Percentiles rank a stretch among this genome's conserved stretches.
phyloP scores from a whole-genome alignment of 108 stramenopile genomes.

The Pseudonitzschia multistriata region DNA sequence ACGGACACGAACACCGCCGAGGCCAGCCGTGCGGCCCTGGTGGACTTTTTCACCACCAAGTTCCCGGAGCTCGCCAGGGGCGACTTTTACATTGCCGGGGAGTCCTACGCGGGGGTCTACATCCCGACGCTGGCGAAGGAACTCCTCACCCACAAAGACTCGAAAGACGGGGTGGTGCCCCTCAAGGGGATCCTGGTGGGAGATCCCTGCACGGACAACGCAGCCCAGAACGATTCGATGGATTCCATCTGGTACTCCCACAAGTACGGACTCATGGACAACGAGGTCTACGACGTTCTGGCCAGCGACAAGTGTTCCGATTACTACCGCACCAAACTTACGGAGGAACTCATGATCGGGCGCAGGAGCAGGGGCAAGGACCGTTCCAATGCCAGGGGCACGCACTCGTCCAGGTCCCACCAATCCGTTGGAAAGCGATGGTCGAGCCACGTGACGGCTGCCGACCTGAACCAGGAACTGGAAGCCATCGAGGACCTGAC shows the following conservation, averaged over 20 bases:
- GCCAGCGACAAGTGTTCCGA: not conserved
- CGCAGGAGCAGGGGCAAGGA: constrained; percentile 36
- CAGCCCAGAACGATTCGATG: constrained; percentile 58
- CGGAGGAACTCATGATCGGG: not conserved
- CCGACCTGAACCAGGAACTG: constrained; percentile 33
- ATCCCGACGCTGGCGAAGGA: constrained; percentile 84
- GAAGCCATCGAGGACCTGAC: constrained; percentile 20
- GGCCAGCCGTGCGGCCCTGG: constrained; percentile 66
- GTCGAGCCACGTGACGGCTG: constrained; percentile 5
- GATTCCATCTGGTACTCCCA: constrained; percentile 64
- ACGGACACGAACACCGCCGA: constrained; percentile 75
- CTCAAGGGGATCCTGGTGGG: constrained; percentile 64
- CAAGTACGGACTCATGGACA: constrained; percentile 67
- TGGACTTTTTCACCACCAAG: constrained; percentile 54
- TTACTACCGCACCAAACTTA: not conserved
- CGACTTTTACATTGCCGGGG: constrained; percentile 81
- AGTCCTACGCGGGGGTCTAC: constrained; percentile 82
- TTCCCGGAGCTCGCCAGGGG: constrained; percentile 73
- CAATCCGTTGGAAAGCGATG: constrained; percentile 3
- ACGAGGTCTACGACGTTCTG: constrained; percentile 47
- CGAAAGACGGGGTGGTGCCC: constrained; percentile 23
- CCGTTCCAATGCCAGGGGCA: constrained; percentile 42
- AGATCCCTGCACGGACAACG: constrained; percentile 72
- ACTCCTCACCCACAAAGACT: constrained; percentile 37
- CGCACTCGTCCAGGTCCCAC: constrained; percentile 7